Evolutionary conservation across 2,329 filamentous ascomycete species (phyloP), one percentile per base, ranked within the genome.

Genomic region (Elsinoe australis): DNA sequence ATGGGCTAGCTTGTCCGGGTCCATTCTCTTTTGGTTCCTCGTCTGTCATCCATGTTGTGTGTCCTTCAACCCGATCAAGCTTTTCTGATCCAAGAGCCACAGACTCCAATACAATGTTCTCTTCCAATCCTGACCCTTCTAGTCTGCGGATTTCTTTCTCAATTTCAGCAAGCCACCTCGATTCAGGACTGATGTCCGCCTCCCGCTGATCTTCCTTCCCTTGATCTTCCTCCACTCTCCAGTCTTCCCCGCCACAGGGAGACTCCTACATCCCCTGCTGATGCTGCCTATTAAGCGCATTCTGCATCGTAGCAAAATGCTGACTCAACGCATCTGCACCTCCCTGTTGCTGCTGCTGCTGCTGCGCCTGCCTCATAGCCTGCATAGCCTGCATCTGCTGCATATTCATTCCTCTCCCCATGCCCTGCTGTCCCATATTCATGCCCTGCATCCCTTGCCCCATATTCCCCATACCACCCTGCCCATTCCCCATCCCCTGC

Each of bases 241-340:
- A 12, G n/a, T 31, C 8, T 29, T 17, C 15, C 14, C 28, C 12
- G 15, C 17, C 44, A 34, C n/a, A 5, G 18, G 19, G 17, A 35
- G 10, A 21, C 10, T 15, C 10, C 45, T 48, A 48, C 45, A 48
- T 48, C 19, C 38, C 36, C 39, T 34, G 15, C 31, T 36, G 26
- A 19, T 54, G 52, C 49, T 54, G 51, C 49, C 49, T 49, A 21
- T 56, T 51, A 38, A 62, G 35, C 17, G 58, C 59, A 50, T 59
- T 55, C 34, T 57, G 55, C 60, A 61, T 62, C 31, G 58, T 59
- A 31, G 56, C 55, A 47, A 62, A 60, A 38, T 59, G 55, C 49
- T 54, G 54, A 28, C 49, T 53, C 45, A 60, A 49, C 29, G 52
- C 55, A 29, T 53, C 52, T 10, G 48, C 49, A 19, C 17, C 22